Evolutionary conservation across 2,329 filamentous ascomycete genomes (phyloP), one percentile per base, ranked within the genome.

Genomic region (Xylariomycetidae sp.): DNA sequence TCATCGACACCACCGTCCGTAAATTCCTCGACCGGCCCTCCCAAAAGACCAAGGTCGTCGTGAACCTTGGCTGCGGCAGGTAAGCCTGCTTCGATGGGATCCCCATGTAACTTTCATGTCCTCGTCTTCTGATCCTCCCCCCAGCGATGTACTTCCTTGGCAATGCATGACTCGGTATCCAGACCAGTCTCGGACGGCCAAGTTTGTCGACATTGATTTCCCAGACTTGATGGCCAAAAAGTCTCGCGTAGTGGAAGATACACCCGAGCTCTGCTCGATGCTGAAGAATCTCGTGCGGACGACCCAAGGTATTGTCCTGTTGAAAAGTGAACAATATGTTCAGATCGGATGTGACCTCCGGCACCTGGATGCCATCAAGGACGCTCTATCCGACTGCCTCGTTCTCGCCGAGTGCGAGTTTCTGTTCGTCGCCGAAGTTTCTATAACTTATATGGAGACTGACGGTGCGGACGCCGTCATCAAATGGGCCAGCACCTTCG

Each of bases 41-140:
- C 6, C 61, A 65, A 13, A 66, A 67, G 19, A 80, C 74, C 42
- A 94, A 88, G 57, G 70, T 89, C 4, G 70, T 95, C 9, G 69
- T 95, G 29, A 95, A 94, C 53, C 63, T 95, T 22, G 88, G 89
- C 16, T 94, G 87, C 67, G 89, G 89, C 58, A 94, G 87, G 88
- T 90, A 63, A 77, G 83, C 72, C 18, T 19, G 8, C 20, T 23
- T 20, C 23, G 38, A n/a, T n/a, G n/a, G n/a, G n/a, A n/a, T n/a
- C n/a, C n/a, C n/a, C n/a, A n/a, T n/a, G n/a, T n/a, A n/a, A n/a
- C n/a, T n/a, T n/a, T n/a, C n/a, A n/a, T n/a, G n/a, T n/a, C n/a
- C n/a, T n/a, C n/a, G n/a, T n/a, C n/a, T n/a, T n/a, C n/a, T n/a
- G n/a, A n/a, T n/a, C n/a, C n/a, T n/a, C n/a, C n/a, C n/a, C n/a